A percentile compares a stretch with the other conserved stretches of the same genome.
Conservation (phyloP, 2,329 filamentous ascomycete species). For the Aureobasidium sp. region DNA sequence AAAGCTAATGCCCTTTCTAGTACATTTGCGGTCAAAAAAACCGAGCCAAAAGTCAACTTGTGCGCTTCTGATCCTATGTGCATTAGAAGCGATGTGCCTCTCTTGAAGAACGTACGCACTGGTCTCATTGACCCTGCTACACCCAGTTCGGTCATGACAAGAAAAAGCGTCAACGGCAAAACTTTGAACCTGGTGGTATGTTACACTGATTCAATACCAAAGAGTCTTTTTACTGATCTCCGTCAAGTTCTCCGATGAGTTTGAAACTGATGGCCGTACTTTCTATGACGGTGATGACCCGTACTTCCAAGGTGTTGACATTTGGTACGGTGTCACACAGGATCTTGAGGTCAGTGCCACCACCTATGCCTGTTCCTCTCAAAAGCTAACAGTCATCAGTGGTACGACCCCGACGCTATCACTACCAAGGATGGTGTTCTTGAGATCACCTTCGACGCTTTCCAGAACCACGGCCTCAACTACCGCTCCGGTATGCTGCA, state of each 20-base stretch:
- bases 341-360: conserved; percentile 49
- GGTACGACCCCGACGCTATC: conserved; percentile 62
- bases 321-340: conserved; percentile 64
- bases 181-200: conserved; percentile 54
- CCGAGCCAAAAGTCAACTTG: conserved; percentile 25
- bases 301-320: conserved; percentile 58
- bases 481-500: conserved; percentile 68
- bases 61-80: conserved; percentile 40
- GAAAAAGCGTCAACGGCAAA: conserved; percentile 50
- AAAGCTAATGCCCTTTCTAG: background rate
- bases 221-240: background rate
- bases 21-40: conserved; percentile 33
- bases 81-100: conserved; percentile 36
- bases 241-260: conserved; percentile 59
- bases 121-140: conserved; percentile 62
- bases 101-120: conserved; percentile 52
- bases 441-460: conserved; percentile 56
- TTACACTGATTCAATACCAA: conserved; percentile 10
- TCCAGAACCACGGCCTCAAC: conserved; percentile 55
- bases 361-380: conserved; percentile 9
- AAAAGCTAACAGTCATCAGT: conserved; percentile 32
- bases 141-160: conserved; percentile 47
- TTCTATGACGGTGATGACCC: conserved; percentile 66
- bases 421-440: conserved; percentile 55
- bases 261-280: conserved; percentile 57